Base-by-base conservation (phyloP, 495 filamentous ascomycete species). In the Chaetomium fimeti region DNA sequence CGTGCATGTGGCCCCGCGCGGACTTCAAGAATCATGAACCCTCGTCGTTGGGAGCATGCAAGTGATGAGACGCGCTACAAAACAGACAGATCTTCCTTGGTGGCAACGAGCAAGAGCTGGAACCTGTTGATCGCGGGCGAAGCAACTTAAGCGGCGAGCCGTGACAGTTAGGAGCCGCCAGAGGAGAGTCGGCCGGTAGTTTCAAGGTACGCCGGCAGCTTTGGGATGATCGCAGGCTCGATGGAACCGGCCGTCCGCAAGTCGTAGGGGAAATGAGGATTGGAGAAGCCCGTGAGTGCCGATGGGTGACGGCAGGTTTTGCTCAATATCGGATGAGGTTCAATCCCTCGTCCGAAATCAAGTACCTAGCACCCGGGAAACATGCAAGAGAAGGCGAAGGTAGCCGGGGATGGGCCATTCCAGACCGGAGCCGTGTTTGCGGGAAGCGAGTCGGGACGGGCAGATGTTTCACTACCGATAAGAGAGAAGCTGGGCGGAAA, bases 381-480 rank as follows among this genome's bases (percentile, higher is more conserved):
- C 56, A 47, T 13, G 48, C 24, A 52, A 54, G 40, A 47, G 20
- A 28, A 22, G 53, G 24, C 40, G 56, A 20, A 29, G 15, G 54
- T 45, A 20, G 20, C 22, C 45, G 48, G 55, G 38, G 49, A 56
- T 49, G 45, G 47, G 62, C 62, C 62, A 65, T 55, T 28, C 57
- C 38, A 58, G 27, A 8, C 47, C 63, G 42, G 57, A 38, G 57
- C 56, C 62, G 62, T 38, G 32, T 29, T 40, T 43, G 53, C 40
- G 51, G 52, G 40, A 62, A 38, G 22, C 36, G 55, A 45, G 55
- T 32, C 42, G 40, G 42, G 40, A 32, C 3, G 51, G 51, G 60
- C 40, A 51, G 49, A 54, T 42, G 52, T 56, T 62, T n/a, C 51
- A 56, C 51, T 60, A 43, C 27, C 57, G 27, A 20, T 25, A 45